Conservation (phyloP, 2,329 filamentous ascomycete species). For the Dothideomycetes sp. region DNA sequence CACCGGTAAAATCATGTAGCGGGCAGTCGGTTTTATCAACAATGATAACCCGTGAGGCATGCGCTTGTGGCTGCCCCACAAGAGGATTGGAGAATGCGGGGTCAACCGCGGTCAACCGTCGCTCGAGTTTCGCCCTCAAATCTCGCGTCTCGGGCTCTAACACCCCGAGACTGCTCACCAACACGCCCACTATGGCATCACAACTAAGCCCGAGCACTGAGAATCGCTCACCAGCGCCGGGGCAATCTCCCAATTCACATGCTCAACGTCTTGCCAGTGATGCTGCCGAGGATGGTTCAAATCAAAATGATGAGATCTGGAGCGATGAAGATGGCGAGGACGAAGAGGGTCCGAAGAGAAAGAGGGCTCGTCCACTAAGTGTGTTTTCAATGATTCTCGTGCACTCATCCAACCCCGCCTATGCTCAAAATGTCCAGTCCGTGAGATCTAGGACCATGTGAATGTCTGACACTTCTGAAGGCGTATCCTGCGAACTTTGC, state of each 20-base stretch:
- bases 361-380: constrained; percentile 23
- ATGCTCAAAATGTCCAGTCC: background rate
- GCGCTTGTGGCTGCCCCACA: background rate
- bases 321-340: constrained; percentile 27
- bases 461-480: constrained; percentile 8
- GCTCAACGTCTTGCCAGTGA: constrained; percentile 1
- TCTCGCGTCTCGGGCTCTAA: constrained; percentile 9
- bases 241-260: background rate
- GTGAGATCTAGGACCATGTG: background rate
- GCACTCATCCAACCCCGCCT: background rate
- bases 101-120: background rate
- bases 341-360: constrained; percentile 31
- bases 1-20: constrained; percentile 8
- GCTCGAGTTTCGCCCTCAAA: no score
- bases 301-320: constrained; percentile 23
- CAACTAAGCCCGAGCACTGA: constrained; percentile 8
- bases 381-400: constrained; percentile 35
- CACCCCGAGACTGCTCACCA: constrained; percentile 3
- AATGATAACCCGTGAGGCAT: constrained; percentile 4
- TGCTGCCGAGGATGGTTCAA: constrained; percentile 12
- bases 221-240: constrained; percentile 2
- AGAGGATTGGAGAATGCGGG: background rate
- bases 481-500: constrained; percentile 58
- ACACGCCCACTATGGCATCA: constrained; percentile 4
- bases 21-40: constrained; percentile 4